Conservation (phyloP, 345 rosid genomes). For the Pistacia atlantica region DNA sequence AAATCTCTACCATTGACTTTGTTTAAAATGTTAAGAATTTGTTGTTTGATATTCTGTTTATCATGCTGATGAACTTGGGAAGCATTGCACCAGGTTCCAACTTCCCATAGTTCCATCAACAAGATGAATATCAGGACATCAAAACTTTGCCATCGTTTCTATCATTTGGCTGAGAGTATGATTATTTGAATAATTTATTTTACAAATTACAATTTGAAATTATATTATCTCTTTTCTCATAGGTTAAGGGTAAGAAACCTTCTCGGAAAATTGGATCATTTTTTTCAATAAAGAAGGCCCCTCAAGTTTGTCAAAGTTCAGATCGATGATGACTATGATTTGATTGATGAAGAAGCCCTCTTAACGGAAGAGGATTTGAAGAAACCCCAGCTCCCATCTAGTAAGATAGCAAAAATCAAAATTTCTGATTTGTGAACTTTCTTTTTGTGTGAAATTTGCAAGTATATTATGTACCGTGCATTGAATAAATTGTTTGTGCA, state of each 20-base stretch:
- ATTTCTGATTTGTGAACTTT: background rate
- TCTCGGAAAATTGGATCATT: conserved; percentile 30
- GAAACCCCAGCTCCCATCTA: conserved; percentile 12
- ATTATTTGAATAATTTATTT: background rate
- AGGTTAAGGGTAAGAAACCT: conserved; percentile 24
- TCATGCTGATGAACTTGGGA: background rate
- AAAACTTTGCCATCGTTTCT: conserved; percentile 1
- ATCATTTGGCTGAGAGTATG: background rate
- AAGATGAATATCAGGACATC: background rate
- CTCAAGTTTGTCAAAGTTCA: conserved; percentile 49
- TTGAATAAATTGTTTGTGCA: conserved; percentile 28
- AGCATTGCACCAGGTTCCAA: background rate
- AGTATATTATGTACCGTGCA: background rate
- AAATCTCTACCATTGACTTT: background rate
- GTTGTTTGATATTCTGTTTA: conserved; percentile 6
- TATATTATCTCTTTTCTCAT: background rate
- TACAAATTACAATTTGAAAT: too few species aligned
- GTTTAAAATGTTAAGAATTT: background rate
- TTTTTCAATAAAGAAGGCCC: conserved; percentile 68
- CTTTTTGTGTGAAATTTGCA: background rate
- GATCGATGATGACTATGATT: conserved; percentile 68
- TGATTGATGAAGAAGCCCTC: conserved; percentile 95
- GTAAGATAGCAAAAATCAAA: conserved; percentile 19
- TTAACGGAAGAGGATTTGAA: conserved; percentile 47
- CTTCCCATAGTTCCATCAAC: background rate